These are phyloP conservation scores for Malus sylvestris DNA, from an alignment of 306 rosid genomes.

Conservation along the genomic window DNA sequence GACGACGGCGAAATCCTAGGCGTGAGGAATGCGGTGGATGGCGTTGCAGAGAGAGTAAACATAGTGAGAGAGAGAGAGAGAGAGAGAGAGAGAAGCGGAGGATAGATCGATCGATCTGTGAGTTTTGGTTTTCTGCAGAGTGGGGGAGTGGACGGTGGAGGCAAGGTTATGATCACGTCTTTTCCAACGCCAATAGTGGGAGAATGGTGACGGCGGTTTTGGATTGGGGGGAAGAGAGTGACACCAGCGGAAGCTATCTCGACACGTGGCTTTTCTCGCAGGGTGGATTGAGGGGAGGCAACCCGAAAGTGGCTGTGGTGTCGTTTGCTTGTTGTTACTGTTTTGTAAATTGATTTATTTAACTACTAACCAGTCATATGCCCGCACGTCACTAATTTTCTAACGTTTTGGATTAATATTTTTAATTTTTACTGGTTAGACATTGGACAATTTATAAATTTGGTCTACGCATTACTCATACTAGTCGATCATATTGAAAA, in stretches of 20 bases:
- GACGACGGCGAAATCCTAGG: slow-evolving; percentile 26
- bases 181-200: not conserved
- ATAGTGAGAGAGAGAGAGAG: slow-evolving; percentile 19
- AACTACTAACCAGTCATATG: too few species aligned
- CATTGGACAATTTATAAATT: too few species aligned
- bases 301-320: not conserved
- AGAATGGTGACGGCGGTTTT: not conserved
- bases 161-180: slow-evolving; percentile 5
- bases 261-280: slow-evolving; percentile 1
- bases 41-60: slow-evolving; percentile 30
- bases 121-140: not conserved
- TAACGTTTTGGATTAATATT: too few species aligned
- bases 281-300: not conserved
- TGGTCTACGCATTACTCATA: too few species aligned
- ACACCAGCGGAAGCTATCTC: not conserved
- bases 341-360: not conserved
- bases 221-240: not conserved
- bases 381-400: too few species aligned
- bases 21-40: slow-evolving; percentile 19
- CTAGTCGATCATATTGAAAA: too few species aligned
- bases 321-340: not conserved
- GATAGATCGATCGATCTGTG: not conserved
- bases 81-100: not conserved
- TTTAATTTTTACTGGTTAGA: too few species aligned
- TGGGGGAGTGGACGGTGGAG: not conserved